These are phyloP conservation scores for Ceratobasidium sp. DNA, from an alignment of 1,284 basidiomycete genomes.

Conservation along the genomic window DNA sequence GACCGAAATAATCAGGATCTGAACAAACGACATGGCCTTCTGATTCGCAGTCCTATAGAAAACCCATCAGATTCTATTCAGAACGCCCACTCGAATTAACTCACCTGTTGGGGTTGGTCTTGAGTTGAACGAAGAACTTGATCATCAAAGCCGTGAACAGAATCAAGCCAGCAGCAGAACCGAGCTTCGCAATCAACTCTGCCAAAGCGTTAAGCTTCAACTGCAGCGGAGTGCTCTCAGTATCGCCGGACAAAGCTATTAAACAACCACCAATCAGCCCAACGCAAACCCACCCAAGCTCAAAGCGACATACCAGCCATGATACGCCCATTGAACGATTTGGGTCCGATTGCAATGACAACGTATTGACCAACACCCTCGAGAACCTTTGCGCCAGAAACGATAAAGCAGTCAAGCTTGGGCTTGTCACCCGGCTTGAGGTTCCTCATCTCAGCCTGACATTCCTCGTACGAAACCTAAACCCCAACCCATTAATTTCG, in stretches of 20 bases:
- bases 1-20: constrained; percentile 95
- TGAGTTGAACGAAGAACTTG: constrained; percentile 91
- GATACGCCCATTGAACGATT: constrained; percentile 95
- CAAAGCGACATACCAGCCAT: constrained; percentile 83
- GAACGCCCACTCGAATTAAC: constrained; percentile 38
- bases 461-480: constrained; percentile 77
- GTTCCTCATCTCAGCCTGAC: constrained; percentile 63
- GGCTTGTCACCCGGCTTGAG: constrained; percentile 56
- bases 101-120: constrained; percentile 68
- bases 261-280: constrained; percentile 44
- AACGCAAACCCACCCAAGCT: constrained; percentile 41
- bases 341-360: constrained; percentile 90
- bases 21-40: constrained; percentile 92
- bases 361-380: constrained; percentile 97
- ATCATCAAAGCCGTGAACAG: constrained; percentile 93
- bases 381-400: constrained; percentile 94
- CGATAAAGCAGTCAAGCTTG: constrained; percentile 93
- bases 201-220: constrained; percentile 93
- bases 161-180: constrained; percentile 83
- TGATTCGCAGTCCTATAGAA: constrained; percentile 73
- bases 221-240: constrained; percentile 93
- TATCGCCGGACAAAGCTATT: constrained; percentile 80
- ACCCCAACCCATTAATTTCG: constrained; percentile 48
- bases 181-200: constrained; percentile 93
- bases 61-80: constrained; percentile 3